Percentiles rank a stretch among this genome's conserved stretches.
These are phyloP conservation scores for Boeremia lycopersici DNA, from an alignment of 2,329 filamentous ascomycete species.

Conservation along the genomic window DNA sequence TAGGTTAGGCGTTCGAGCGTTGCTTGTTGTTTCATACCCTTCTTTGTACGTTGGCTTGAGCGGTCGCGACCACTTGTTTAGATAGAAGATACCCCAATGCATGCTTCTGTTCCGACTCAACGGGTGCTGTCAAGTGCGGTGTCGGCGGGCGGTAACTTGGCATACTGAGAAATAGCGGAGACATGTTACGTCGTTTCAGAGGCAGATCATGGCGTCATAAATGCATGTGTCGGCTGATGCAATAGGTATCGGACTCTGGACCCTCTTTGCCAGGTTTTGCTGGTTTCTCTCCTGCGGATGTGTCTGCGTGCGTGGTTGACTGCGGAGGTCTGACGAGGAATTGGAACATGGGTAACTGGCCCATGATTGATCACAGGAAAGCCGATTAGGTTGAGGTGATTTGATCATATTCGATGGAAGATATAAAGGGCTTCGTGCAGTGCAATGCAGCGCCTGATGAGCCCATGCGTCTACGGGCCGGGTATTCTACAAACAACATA, in stretches of 20 bases:
- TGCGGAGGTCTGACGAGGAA: background rate
- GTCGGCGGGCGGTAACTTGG: too few relatives aligned
- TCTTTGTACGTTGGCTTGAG: background rate
- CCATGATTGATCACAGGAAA: too few relatives aligned
- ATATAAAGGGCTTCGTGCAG: conserved; percentile 1
- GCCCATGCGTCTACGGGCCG: conserved; percentile 6
- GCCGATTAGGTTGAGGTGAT: background rate
- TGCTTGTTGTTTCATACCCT: background rate
- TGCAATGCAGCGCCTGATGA: background rate
- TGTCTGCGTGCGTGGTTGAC: too few relatives aligned
- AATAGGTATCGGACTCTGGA: too few relatives aligned
- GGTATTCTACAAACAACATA: conserved; percentile 14
- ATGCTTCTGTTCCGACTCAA: background rate
- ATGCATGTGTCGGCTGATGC: too few relatives aligned
- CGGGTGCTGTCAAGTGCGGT: too few relatives aligned
- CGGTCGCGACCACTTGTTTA: conserved; percentile 5
- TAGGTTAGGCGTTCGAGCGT: background rate
- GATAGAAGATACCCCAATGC: conserved; percentile 23
- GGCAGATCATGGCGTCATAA: too few relatives aligned
- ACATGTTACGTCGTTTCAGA: too few relatives aligned
- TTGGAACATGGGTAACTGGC: too few relatives aligned
- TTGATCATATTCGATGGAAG: conserved; percentile 4
- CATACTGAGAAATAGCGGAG: too few relatives aligned
- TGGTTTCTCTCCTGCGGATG: too few relatives aligned
- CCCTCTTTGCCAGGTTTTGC: too few relatives aligned